Percentiles rank a stretch among this genome's conserved stretches.
These are phyloP conservation scores for Cystobasidium slooffiae DNA, from an alignment of 1,284 basidiomycete genomes.

Conservation along the genomic window DNA sequence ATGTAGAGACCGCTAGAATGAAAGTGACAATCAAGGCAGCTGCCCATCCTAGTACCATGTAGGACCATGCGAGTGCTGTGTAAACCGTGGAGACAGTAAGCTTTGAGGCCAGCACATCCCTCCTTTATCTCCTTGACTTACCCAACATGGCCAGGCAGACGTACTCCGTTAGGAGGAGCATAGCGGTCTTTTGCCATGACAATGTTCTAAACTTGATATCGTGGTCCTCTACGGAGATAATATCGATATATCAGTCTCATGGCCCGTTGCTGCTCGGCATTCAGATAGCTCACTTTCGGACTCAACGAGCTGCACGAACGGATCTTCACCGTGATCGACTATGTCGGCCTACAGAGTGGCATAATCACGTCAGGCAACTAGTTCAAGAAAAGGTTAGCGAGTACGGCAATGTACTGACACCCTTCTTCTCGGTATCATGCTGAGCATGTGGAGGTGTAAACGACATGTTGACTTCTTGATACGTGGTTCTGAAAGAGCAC, in stretches of 20 bases:
- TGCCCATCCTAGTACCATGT: slow-evolving; percentile 45
- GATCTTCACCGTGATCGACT: slow-evolving; percentile 21
- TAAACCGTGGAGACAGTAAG: background rate
- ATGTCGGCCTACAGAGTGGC: background rate
- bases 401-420: slow-evolving; percentile 1
- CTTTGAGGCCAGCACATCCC: background rate
- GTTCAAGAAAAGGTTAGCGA: background rate
- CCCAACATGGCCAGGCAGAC: slow-evolving; percentile 44
- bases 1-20: slow-evolving; percentile 32
- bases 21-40: slow-evolving; percentile 39
- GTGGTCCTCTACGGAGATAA: slow-evolving; percentile 34
- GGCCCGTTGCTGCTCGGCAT: background rate
- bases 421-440: slow-evolving; percentile 25
- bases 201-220: slow-evolving; percentile 45
- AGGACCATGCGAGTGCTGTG: slow-evolving; percentile 44
- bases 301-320: slow-evolving; percentile 41
- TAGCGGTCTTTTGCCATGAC: slow-evolving; percentile 42
- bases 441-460: background rate
- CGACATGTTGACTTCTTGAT: background rate
- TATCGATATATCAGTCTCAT: background rate
- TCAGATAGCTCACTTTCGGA: slow-evolving; percentile 21
- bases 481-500: too few relatives aligned
- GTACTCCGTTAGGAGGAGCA: slow-evolving; percentile 41
- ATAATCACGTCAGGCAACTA: too few relatives aligned
- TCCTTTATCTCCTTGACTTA: background rate